Evolutionary conservation across 352 stramenopile species (phyloP).

Genomic region (Pythium oligandrum): DNA sequence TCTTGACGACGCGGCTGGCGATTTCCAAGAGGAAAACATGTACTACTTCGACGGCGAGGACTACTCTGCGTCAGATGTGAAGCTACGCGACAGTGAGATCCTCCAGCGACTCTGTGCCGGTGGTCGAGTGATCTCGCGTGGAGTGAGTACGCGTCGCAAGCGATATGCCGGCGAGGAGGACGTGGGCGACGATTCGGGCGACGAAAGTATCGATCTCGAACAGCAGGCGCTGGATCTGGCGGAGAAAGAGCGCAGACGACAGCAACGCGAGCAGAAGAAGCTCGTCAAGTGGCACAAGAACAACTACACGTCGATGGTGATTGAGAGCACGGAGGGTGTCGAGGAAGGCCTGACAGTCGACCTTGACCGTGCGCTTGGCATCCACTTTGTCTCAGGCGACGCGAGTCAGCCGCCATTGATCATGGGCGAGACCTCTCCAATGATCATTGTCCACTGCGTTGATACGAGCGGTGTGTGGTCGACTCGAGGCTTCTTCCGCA

Average conservation of each 20-base stretch:
- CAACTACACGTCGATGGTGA: constrained; percentile 52
- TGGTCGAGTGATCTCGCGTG: constrained; percentile 22
- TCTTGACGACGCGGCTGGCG: constrained; percentile 43
- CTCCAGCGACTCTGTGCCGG: constrained; percentile 33
- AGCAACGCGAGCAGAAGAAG: constrained; percentile 40
- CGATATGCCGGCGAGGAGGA: constrained; percentile 30
- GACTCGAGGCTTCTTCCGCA: constrained; percentile 67
- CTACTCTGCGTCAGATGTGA: constrained; percentile 42
- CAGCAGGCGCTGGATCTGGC: constrained; percentile 18
- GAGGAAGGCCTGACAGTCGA: constrained; percentile 1
- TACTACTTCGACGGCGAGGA: constrained; percentile 83
- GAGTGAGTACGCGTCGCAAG: constrained; percentile 13
- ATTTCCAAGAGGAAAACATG: constrained; percentile 75
- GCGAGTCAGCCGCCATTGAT: constrained; percentile 37
- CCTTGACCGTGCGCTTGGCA: constrained; percentile 14
- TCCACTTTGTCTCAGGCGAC: constrained; percentile 56
- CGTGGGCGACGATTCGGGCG: constrained; percentile 24
- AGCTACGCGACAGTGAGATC: constrained; percentile 33
- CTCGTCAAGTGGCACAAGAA: constrained; percentile 50
- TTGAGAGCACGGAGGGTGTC: constrained; percentile 8
- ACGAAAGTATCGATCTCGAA: constrained; percentile 8
- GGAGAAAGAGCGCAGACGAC: constrained; percentile 31
- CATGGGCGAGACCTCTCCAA: constrained; percentile 6
- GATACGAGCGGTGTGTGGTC: constrained; percentile 74
- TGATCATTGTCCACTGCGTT: constrained; percentile 71